These are phyloP conservation scores for Solanum appendiculatum DNA, from an alignment of 257 asterid species.

Conservation along the genomic window DNA sequence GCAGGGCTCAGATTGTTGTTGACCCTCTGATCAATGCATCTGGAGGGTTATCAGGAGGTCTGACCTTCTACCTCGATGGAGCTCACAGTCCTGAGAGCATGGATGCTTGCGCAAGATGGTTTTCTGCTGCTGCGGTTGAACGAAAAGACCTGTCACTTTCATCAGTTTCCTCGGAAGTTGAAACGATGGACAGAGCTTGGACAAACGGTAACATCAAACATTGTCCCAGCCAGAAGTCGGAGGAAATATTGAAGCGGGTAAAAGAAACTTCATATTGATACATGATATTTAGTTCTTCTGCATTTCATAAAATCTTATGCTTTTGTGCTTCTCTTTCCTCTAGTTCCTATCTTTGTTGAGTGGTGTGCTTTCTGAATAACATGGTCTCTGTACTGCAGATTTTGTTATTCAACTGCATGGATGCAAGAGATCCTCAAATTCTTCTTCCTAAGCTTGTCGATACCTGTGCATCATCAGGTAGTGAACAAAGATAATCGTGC, in stretches of 20 bases:
- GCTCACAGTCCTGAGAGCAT: constrained; percentile 98
- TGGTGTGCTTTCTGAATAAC: neutral
- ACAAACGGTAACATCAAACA: constrained; percentile 23
- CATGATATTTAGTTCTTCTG: neutral
- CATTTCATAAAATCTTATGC: neutral
- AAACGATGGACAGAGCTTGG: constrained; percentile 3
- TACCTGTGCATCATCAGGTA: constrained; percentile 79
- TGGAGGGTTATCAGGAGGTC: constrained; percentile 40
- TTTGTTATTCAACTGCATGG: constrained; percentile 93
- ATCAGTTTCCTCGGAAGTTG: constrained; percentile 13
- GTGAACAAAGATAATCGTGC: neutral
- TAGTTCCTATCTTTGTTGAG: neutral
- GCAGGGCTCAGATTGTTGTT: constrained; percentile 76
- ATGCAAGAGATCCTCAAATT: constrained; percentile 73
- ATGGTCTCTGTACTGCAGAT: constrained; percentile 32
- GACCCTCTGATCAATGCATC: constrained; percentile 13
- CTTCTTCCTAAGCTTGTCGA: constrained; percentile 68
- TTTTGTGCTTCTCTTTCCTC: neutral
- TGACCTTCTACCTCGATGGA: constrained; percentile 76
- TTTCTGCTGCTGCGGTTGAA: constrained; percentile 46
- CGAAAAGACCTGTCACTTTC: constrained; percentile 15
- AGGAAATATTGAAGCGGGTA: constrained; percentile 58
- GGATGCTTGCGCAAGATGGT: constrained; percentile 93
- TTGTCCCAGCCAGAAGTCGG: constrained; percentile 6
- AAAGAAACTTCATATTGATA: neutral